A percentile compares a stretch with the other conserved stretches of the same genome.
Evolutionary conservation across 2,329 filamentous ascomycete genomes (phyloP).

Genomic region (Xylariaceae sp.): DNA sequence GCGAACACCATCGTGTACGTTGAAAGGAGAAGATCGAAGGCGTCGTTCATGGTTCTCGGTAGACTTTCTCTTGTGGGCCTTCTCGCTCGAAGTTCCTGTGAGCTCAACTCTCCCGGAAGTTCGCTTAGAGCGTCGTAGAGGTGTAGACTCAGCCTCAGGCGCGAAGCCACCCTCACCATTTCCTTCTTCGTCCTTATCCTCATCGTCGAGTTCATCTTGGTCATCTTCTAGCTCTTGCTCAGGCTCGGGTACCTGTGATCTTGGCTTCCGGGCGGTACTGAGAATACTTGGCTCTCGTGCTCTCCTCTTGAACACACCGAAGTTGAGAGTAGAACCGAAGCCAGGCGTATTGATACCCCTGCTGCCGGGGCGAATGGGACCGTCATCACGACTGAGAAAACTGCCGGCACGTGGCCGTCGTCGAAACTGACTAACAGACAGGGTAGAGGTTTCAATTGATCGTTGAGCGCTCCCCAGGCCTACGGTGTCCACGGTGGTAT

Average conservation of each 20-base stretch:
- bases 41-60: conserved; percentile 38
- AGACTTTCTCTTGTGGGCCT: conserved; percentile 53
- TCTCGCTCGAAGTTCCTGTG: conserved; percentile 30
- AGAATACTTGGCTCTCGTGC: conserved; percentile 58
- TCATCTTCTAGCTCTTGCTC: conserved; percentile 30
- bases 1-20: conserved; percentile 17
- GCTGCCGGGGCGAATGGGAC: conserved; percentile 32
- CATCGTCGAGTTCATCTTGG: conserved; percentile 42
- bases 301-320: conserved; percentile 53
- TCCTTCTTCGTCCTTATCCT: conserved; percentile 34
- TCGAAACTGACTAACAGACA: conserved; percentile 30
- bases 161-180: conserved; percentile 47
- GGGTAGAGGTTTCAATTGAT: conserved; percentile 30
- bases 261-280: conserved; percentile 44
- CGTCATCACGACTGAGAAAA: conserved; percentile 31
- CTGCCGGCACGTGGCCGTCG: conserved; percentile 32
- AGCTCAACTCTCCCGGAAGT: conserved; percentile 26
- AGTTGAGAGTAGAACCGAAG: conserved; percentile 40
- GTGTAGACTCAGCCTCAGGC: conserved; percentile 64
- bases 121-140: conserved; percentile 47
- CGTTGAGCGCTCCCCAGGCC: conserved; percentile 28
- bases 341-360: conserved; percentile 31
- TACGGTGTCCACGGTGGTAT: conserved; percentile 29
- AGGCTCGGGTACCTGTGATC: conserved; percentile 28
- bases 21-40: conserved; percentile 34